Evolutionary conservation across 2,329 filamentous ascomycete genomes (phyloP), one percentile per base, ranked within the genome.

Genomic region (Aspergillus jensenii): DNA sequence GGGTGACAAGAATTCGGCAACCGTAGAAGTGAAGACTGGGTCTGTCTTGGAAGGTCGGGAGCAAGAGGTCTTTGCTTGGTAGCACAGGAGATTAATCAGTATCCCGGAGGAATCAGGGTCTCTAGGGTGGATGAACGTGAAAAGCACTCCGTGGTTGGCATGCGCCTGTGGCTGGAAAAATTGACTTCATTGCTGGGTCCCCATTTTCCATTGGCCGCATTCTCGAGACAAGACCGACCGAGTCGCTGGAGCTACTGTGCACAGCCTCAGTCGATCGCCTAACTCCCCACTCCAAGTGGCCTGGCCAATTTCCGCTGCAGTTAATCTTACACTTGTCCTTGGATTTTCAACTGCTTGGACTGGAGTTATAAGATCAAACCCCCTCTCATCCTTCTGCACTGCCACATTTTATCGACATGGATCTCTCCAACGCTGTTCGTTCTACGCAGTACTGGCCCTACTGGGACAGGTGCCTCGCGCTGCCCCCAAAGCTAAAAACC

Each of bases 1-100:
- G 35, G 35, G 35, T 37, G 35, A 37, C 35, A 37, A 37, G 35
- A 31, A 31, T 31, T 31, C 27, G 59, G 58, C 56, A 53, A 52
- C 55, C 52, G 50, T 31, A 25, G 56, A 59, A 55, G 43, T 55
- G 58, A 61, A 58, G 50, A 45, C 23, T 41, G 47, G 27, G 8
- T 11, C 55, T 25, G 31, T 39, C 23, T 41, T 17, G 21, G 23
- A 37, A 37, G 35, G 35, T 37, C 35, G 35, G 39, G 25, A 27
- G 25, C 25, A 44, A 17, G 14, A 31, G 37, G 37, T 45, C 23
- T 14, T 44, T 41, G 49, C 33, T 14, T 48, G 39, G 50, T 48
- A 35, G 44, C 41, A 47, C 52, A 47, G 43, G 35, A 45, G 27
- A 46, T 45, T 45, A 37, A 56, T 44, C 7, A 37, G 35, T 37